Percentiles rank a stretch among this genome's conserved stretches.
These are phyloP conservation scores for Mycosphaerella sp. DNA, from an alignment of 2,329 filamentous ascomycete genomes.

Conservation along the genomic window DNA sequence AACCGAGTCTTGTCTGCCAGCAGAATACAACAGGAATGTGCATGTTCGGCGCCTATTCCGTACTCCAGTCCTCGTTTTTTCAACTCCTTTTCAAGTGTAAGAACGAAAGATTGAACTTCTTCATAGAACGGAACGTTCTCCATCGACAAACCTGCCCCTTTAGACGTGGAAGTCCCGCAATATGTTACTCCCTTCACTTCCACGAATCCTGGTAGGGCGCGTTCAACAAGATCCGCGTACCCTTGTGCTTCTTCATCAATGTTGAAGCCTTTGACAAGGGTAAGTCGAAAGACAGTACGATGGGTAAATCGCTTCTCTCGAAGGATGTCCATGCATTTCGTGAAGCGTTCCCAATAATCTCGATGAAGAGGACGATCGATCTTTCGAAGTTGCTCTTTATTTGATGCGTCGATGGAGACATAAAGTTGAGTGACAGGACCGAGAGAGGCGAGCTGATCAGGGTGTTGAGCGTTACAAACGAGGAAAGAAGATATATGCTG, in stretches of 20 bases:
- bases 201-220: conserved; percentile 81
- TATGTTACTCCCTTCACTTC: conserved; percentile 97
- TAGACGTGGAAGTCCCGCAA: conserved; percentile 82
- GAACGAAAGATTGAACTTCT: conserved; percentile 78
- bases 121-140: conserved; percentile 94
- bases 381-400: conserved; percentile 75
- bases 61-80: conserved; percentile 67
- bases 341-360: conserved; percentile 97
- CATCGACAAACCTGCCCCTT: conserved; percentile 87
- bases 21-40: conserved; percentile 87
- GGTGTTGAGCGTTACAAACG: conserved; percentile 96
- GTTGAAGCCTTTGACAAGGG: conserved; percentile 96
- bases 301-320: conserved; percentile 76
- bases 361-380: conserved; percentile 90
- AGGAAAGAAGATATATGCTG: conserved; percentile 90
- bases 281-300: conserved; percentile 89
- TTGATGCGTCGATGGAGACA: conserved; percentile 91
- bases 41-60: conserved; percentile 90
- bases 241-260: conserved; percentile 87
- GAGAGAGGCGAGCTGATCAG: conserved; percentile 76
- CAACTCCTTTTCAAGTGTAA: conserved; percentile 64
- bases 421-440: conserved; percentile 90
- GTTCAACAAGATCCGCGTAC: conserved; percentile 82
- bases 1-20: conserved; percentile 74
- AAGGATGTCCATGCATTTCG: conserved; percentile 82